These are phyloP conservation scores for Phytopythium mirpurense DNA, from an alignment of 352 stramenopile genomes.

Conservation along the genomic window DNA sequence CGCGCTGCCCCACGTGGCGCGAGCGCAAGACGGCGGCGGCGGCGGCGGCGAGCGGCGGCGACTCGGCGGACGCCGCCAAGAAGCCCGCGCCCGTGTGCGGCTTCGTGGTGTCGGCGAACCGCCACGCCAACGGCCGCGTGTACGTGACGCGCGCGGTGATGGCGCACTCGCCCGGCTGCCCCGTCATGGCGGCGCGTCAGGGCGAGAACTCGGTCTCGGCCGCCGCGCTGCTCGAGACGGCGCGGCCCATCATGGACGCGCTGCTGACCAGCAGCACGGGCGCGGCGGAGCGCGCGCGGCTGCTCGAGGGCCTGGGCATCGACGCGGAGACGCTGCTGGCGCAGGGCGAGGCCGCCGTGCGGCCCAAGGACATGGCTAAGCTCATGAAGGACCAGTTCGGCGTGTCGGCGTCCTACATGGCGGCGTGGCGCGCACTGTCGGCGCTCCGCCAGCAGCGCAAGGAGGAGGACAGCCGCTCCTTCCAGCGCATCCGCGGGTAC, in stretches of 20 bases:
- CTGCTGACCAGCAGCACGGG: constrained; percentile 1
- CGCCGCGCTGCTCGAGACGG: constrained; percentile 66
- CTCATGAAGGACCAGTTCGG: constrained; percentile 85
- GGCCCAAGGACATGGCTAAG: constrained; percentile 68
- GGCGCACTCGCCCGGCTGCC: constrained; percentile 37
- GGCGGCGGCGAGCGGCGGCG: neutral
- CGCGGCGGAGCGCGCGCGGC: constrained; percentile 7
- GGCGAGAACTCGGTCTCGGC: constrained; percentile 37
- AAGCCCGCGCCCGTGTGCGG: constrained; percentile 29
- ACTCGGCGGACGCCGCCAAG: constrained; percentile 1
- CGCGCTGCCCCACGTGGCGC: constrained; percentile 73
- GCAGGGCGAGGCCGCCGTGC: constrained; percentile 45
- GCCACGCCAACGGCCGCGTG: constrained; percentile 67
- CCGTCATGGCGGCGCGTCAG: constrained; percentile 22
- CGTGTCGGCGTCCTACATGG: constrained; percentile 76
- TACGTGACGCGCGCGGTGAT: constrained; percentile 64
- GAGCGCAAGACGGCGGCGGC: constrained; percentile 42
- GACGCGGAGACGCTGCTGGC: constrained; percentile 1
- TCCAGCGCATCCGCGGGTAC: constrained; percentile 62
- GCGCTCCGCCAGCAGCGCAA: constrained; percentile 68
- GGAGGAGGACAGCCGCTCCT: constrained; percentile 58
- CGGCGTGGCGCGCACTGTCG: constrained; percentile 65
- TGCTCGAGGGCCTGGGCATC: constrained; percentile 19
- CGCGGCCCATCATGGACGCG: constrained; percentile 56
- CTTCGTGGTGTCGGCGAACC: constrained; percentile 73